Evolutionary conservation across 495 filamentous ascomycete species (phyloP), one percentile per base, ranked within the genome.

Genomic region (Hyaloscypha finlandica): DNA sequence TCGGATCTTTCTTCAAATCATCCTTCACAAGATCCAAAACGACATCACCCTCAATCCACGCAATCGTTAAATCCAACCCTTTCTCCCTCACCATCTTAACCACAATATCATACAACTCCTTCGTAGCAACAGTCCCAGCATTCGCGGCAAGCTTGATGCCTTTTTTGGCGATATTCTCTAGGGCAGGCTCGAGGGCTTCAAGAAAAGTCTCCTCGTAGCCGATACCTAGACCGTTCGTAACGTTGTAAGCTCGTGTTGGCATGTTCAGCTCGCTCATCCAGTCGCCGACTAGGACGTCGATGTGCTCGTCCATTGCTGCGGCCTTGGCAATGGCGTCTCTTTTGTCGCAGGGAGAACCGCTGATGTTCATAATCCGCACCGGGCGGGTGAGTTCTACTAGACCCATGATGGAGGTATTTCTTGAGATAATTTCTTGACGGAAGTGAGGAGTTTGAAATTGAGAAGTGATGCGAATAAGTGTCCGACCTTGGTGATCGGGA

Each of bases 141-240:
- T 88, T 88, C 61, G 85, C 85, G 16, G 82, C 85, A 8, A 88
- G 57, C 66, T 84, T 85, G 70, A 88, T 87, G 0, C 77, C 68
- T 65, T 85, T 63, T 58, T 79, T 80, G 0, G 84, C 81, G 54
- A 88, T 69, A 69, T 85, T 69, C 3, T 73, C 72, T 11, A 87
- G 69, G 1, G 84, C 83, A 5, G 85, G 85, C 61, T 83, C 77
- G 22, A 87, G 69, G 6, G 81, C 77, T 64, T 84, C 77, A 39
- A 87, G 74, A 70, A 87, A 88, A 0, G 81, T 82, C 1, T 77
- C 69, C 61, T 86, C 85, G 67, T 82, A 87, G 29, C 42, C 52
- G 42, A 53, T 37, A 35, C 42, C 61, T 35, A 45, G 35, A 16
- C 42, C 64, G 22, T 51, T 31, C 33, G 52, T 8, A 25, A 59